A percentile compares a stretch with the other conserved stretches of the same genome.
Conservation (phyloP, 2,329 filamentous ascomycete genomes). For the Fusarium sp. region DNA sequence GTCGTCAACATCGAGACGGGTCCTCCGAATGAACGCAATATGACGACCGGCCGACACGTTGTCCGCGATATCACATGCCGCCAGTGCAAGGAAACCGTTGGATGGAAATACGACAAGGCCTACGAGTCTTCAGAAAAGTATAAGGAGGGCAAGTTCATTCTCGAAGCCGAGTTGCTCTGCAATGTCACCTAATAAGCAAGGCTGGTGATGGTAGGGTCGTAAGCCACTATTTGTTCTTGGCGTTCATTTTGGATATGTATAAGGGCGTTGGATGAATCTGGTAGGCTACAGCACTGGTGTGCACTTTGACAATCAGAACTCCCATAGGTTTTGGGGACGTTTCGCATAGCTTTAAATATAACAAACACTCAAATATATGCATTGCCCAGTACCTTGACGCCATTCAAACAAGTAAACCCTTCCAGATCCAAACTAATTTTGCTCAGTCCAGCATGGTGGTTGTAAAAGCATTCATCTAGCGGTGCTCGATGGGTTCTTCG, state of each 20-base stretch:
- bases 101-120: conserved; percentile 99
- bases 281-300: conserved; percentile 21
- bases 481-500: conserved; percentile 86
- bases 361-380: conserved; percentile 15
- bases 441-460: not conserved
- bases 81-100: conserved; percentile 91
- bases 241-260: conserved; percentile 27
- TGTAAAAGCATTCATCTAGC: conserved; percentile 30
- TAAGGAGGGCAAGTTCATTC: conserved; percentile 98
- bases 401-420: conserved; percentile 3
- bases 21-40: conserved; percentile 92
- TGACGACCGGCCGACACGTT: conserved; percentile 96
- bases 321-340: conserved; percentile 7
- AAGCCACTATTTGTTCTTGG: conserved; percentile 17
- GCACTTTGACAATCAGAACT: conserved; percentile 21
- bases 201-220: not conserved
- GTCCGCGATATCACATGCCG: conserved; percentile 93
- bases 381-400: conserved; percentile 19
- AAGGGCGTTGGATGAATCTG: conserved; percentile 16
- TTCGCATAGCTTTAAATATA: conserved; percentile 8
- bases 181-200: conserved; percentile 69
- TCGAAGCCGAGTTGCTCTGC: conserved; percentile 91
- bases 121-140: conserved; percentile 95
- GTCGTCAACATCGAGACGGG: conserved; percentile 91
- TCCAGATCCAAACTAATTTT: not conserved